Evolutionary conservation across 164 flowering plant genomes (phyloP).

Genomic region (Chimonanthus salicifolius): DNA sequence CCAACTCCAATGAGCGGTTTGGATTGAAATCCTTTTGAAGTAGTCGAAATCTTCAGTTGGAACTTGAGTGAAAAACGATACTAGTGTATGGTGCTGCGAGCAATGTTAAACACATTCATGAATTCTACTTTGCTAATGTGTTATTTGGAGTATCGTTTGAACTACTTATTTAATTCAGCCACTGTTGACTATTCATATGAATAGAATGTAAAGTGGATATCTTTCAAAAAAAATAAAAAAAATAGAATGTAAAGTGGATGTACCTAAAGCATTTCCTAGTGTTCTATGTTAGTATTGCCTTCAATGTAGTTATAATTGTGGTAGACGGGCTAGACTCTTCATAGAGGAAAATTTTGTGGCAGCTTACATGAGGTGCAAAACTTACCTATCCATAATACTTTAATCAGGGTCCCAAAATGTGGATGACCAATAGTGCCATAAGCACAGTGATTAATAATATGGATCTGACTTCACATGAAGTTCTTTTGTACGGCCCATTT

Average conservation of each 20-base stretch:
- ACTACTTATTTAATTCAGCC: too few relatives aligned
- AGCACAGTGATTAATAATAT: background rate
- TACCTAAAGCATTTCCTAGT: background rate
- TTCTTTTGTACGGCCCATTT: background rate
- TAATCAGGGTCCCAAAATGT: background rate
- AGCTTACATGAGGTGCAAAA: too few relatives aligned
- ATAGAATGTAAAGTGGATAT: background rate
- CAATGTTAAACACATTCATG: too few relatives aligned
- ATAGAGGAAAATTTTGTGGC: background rate
- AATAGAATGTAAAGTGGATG: too few relatives aligned
- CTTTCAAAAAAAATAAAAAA: too few relatives aligned
- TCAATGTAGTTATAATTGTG: too few relatives aligned
- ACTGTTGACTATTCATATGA: too few relatives aligned
- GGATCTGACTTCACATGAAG: background rate
- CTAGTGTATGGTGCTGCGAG: background rate
- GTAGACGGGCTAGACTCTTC: background rate
- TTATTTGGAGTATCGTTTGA: too few relatives aligned
- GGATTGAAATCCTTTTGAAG: conserved; percentile 12
- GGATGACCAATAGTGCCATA: background rate
- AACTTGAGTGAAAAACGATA: conserved; percentile 45
- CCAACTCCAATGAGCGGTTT: background rate
- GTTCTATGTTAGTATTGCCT: background rate
- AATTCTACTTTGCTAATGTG: too few relatives aligned
- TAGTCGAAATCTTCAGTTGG: conserved; percentile 42
- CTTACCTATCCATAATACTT: too few relatives aligned